phyloP scores from a whole-genome alignment of 306 rosid genomes.

The Medicago arabica region DNA sequence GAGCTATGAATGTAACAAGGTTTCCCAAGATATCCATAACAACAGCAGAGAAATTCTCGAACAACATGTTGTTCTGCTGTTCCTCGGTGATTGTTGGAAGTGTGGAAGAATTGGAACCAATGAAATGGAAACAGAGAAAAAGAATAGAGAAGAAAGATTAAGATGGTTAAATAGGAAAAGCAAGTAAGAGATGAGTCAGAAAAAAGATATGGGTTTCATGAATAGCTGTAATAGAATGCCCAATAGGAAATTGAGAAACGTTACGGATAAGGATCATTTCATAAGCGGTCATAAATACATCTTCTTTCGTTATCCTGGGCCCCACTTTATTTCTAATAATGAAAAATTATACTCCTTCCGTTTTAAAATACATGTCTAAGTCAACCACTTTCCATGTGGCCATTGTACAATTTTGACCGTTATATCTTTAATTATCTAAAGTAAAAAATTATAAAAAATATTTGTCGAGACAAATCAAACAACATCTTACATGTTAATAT shows the following conservation, averaged over 20 bases:
- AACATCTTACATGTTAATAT: no score
- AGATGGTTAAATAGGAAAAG: constrained; percentile 26
- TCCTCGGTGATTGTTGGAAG: neutral
- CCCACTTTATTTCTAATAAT: neutral
- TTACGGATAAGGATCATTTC: constrained; percentile 69
- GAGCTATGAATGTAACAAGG: constrained; percentile 58
- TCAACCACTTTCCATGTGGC: no score
- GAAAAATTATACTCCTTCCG: no score
- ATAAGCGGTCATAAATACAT: constrained; percentile 55
- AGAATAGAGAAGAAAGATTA: neutral
- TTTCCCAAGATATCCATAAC: constrained; percentile 47
- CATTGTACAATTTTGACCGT: no score
- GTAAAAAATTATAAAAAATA: no score
- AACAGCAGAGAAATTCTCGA: constrained; percentile 35
- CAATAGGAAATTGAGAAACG: neutral
- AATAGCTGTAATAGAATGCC: neutral
- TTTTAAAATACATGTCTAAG: no score
- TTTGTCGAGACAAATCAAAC: no score
- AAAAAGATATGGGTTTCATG: constrained; percentile 38
- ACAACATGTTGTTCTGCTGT: neutral
- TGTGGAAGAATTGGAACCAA: constrained; percentile 14
- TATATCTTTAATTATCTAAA: no score
- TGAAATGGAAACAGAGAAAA: neutral
- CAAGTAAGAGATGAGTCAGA: constrained; percentile 33
- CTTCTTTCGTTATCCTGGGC: constrained; percentile 53